Evolutionary conservation across 345 rosid genomes (phyloP), one percentile per base, ranked within the genome.

Genomic region (Barbarea vulgaris): DNA sequence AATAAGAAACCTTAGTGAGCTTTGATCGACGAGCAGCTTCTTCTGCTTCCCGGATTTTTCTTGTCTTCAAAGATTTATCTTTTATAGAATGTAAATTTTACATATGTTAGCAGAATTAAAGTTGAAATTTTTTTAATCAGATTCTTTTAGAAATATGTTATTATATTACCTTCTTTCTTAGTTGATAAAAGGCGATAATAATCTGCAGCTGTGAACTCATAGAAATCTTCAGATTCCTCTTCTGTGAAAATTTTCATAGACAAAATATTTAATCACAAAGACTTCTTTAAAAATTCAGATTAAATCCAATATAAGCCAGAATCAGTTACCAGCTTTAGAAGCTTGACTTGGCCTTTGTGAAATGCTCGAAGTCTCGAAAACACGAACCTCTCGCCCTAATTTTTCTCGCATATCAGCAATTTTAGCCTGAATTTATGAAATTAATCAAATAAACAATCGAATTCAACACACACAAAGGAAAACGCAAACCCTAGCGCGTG

Each of bases 141-240:
- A 57, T 24, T 75, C 44, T 27, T 27, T 30, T 4, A 69, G 28
- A 54, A 46, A 13, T 12, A 53, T 54, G 5, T 53, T 85, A 28
- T n/a, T n/a, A n/a, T n/a, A n/a, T n/a, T 28, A 86, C 97, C 97
- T 74, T 84, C 86, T 78, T 90, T 95, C 80, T 82, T 88, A 60
- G 84, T 76, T 33, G 81, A 82, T 80, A 80, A 39, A 58, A 89
- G 42, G 11, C 93, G 87, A 60, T 81, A 75, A 42, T 86, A 95
- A 70, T 92, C 97, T 76, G 85, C 90, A 0, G 97, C 79, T 28
- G 96, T 92, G 84, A 95, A 86, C 80, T 92, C 96, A 52, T 86
- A 95, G 72, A 83, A 90, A 54, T 87, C 99, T 82, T 95, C 99
- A 3, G 92, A 68, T 70, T 84, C 97, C 54, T 85, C 97, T 87